phyloP scores from a whole-genome alignment of 1,284 basidiomycete species.

The Malassezia yamatoensis region DNA sequence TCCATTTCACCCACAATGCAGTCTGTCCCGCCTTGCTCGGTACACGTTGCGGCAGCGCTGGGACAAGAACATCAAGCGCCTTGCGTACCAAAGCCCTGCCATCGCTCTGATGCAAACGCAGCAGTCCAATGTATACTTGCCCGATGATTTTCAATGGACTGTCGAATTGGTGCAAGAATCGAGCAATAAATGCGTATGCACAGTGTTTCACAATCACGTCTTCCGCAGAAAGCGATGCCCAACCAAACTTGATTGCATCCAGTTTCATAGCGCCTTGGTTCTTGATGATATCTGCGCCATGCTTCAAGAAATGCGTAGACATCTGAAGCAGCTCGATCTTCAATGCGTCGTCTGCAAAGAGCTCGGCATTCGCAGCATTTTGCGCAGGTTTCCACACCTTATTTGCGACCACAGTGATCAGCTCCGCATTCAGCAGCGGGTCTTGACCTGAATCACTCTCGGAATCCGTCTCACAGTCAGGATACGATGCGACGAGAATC shows the following conservation, averaged over 20 bases:
- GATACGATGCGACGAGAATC: constrained; percentile 61
- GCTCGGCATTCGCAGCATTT: constrained; percentile 48
- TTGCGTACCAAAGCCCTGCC: constrained; percentile 67
- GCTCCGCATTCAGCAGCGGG: constrained; percentile 61
- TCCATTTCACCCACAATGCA: constrained; percentile 79
- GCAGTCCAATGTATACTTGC: constrained; percentile 85
- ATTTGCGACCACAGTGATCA: constrained; percentile 61
- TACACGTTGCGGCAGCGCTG: constrained; percentile 61
- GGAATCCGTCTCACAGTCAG: constrained; percentile 4
- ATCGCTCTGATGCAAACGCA: constrained; percentile 70
- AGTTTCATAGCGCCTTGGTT: constrained; percentile 69
- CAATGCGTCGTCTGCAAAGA: constrained; percentile 65
- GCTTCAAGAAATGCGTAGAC: constrained; percentile 78
- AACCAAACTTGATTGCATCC: constrained; percentile 89
- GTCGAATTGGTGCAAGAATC: constrained; percentile 83
- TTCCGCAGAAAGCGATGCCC: constrained; percentile 71
- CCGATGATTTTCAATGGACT: constrained; percentile 87
- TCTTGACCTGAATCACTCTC: constrained; percentile 3
- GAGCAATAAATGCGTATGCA: constrained; percentile 82
- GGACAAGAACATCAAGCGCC: constrained; percentile 81
- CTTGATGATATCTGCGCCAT: constrained; percentile 59
- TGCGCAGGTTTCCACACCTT: constrained; percentile 71
- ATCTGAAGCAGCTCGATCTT: constrained; percentile 84
- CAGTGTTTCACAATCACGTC: constrained; percentile 89
- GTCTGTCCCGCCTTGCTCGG: constrained; percentile 51